Conservation (phyloP, 2,329 filamentous ascomycete genomes). For the Basipetospora chlamydospora region DNA sequence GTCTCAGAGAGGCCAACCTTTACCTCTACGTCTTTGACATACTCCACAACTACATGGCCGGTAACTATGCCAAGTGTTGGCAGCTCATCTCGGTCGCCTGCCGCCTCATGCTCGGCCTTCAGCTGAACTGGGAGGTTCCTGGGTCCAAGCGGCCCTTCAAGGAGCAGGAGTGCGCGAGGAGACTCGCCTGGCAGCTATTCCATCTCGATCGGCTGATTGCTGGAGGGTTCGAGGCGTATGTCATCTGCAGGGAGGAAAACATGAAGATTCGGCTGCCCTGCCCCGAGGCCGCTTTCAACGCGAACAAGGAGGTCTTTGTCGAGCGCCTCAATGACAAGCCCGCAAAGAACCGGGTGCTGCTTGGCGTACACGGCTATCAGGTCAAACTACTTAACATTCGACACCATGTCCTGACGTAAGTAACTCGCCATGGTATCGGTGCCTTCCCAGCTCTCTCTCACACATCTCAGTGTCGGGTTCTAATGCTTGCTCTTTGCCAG, state of each 20-base stretch:
- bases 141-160: slow-evolving; percentile 16
- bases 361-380: slow-evolving; percentile 20
- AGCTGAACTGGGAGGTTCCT: slow-evolving; percentile 23
- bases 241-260: slow-evolving; percentile 20
- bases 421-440: no score
- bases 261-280: slow-evolving; percentile 24
- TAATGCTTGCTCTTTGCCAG: slow-evolving; percentile 1
- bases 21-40: slow-evolving; percentile 21
- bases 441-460: no score
- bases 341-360: slow-evolving; percentile 10
- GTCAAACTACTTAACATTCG: slow-evolving; percentile 21
- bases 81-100: slow-evolving; percentile 22
- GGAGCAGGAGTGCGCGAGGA: slow-evolving; percentile 21
- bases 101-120: slow-evolving; percentile 22
- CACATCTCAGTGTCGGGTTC: no score
- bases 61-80: slow-evolving; percentile 24
- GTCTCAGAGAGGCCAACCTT: slow-evolving; percentile 19
- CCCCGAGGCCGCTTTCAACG: slow-evolving; percentile 17
- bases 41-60: slow-evolving; percentile 21
- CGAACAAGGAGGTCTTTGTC: slow-evolving; percentile 16
- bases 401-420: slow-evolving; percentile 23
- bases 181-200: slow-evolving; percentile 24
- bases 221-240: slow-evolving; percentile 25
- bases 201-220: slow-evolving; percentile 22
- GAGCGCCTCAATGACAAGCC: slow-evolving; percentile 18